Percentiles rank a stretch among this genome's conserved stretches.
phyloP scores from a whole-genome alignment of 495 filamentous ascomycete species.

The Penicillium silybi region DNA sequence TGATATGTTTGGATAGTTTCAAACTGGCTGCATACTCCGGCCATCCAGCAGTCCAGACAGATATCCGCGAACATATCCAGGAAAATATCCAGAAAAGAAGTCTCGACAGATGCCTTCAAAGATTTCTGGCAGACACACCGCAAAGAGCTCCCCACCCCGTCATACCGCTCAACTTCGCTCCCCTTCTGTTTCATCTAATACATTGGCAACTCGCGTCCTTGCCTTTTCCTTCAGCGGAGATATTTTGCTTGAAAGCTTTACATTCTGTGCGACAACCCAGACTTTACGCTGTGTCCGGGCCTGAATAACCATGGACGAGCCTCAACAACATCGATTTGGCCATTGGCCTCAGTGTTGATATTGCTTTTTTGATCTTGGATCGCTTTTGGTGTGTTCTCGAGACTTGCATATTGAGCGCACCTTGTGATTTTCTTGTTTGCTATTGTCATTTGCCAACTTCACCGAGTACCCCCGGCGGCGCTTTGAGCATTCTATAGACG shows the following conservation, averaged over 20 bases:
- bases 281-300: background rate
- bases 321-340: background rate
- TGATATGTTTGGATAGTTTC: slow-evolving; percentile 58
- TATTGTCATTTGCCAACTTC: slow-evolving; percentile 8
- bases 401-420: slow-evolving; percentile 9
- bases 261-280: background rate
- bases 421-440: slow-evolving; percentile 2
- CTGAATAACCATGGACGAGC: background rate
- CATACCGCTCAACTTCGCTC: too few species aligned
- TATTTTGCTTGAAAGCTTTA: too few species aligned
- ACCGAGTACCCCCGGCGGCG: slow-evolving; percentile 21
- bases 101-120: too few species aligned
- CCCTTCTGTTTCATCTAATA: too few species aligned
- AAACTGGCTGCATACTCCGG: background rate
- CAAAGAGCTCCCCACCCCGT: too few species aligned
- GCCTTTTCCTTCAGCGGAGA: too few species aligned
- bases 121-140: too few species aligned
- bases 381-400: background rate
- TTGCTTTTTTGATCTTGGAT: background rate
- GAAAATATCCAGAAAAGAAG: too few species aligned
- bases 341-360: background rate
- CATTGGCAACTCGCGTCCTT: too few species aligned
- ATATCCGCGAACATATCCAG: too few species aligned
- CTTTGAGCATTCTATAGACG: slow-evolving; percentile 15
- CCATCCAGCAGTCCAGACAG: background rate